Base-by-base conservation (phyloP, 73 alveolate genomes). In the Vitrella brassicaformis region DNA sequence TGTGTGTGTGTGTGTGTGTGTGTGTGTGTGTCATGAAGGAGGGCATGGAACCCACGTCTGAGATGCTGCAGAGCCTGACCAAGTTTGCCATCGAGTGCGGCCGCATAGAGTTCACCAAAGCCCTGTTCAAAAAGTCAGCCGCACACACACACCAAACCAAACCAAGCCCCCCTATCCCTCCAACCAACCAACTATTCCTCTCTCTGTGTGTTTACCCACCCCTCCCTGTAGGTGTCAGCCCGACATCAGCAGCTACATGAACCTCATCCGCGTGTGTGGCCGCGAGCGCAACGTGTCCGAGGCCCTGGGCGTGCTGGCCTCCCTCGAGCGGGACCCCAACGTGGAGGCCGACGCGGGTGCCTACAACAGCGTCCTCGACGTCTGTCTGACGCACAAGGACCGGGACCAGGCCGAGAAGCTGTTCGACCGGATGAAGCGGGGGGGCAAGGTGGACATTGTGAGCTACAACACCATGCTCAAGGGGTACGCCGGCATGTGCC, bases 351-450 rank as follows among this genome's bases (percentile, higher is more conserved):
- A 71, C 68, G 31, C 39, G 7, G 76, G 46, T 28, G 81, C 81
- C 47, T 74, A 45, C 81, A 74, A 74, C 68, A 66, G 81, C n/a
- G 81, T 74, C 74, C 31, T 74, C 47, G 81, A 74, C 10, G 81
- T 74, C 9, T 74, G 81, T 46, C 74, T 74, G 29, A 66, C 47
- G 28, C 68, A 67, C 19, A 74, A 74, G 47, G 73, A 74, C 31
- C 47, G 64, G 10, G 66, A 27, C 46, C 72, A 74, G 26, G 81
- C 74, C 29, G 25, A 74, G 28, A 47, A 74, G 68, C 81, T 74
- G 30, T 67, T 74, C 47, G 68, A 65, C 30, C 71, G 66, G 81
- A 74, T 74, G 81, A 30, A 74, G 81, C 68, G 64, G 67, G 32
- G 27, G 39, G 25, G 45, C 46, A 39, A 27, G 76, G 46, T 71